Evolutionary conservation across 2,329 filamentous ascomycete genomes (phyloP).

Genomic region (Colletotrichum horii): DNA sequence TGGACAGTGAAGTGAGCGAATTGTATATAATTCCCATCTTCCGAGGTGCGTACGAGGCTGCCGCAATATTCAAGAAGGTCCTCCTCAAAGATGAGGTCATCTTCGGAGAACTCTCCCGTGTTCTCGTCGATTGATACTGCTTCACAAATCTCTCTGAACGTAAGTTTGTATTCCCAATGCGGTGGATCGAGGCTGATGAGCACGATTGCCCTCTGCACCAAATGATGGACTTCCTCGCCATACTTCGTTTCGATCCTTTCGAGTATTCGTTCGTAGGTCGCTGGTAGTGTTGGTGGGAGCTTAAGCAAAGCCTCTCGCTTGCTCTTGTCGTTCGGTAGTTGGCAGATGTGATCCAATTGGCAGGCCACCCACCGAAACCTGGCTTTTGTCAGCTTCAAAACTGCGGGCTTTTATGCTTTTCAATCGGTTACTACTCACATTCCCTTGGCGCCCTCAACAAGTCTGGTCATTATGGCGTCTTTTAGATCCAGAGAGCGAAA

Average conservation of each 20-base stretch:
- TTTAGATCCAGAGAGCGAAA: not conserved
- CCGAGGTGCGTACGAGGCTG: not conserved
- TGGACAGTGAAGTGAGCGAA: not conserved
- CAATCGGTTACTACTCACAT: not conserved
- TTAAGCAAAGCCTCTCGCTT: not conserved
- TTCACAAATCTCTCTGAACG: not conserved
- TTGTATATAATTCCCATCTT: not conserved
- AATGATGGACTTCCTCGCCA: not conserved
- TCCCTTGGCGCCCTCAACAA: not conserved
- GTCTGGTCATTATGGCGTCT: not conserved
- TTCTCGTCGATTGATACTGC: not conserved
- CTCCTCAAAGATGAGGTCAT: not conserved
- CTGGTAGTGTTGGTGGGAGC: not conserved
- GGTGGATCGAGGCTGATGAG: not conserved
- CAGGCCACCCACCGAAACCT: not conserved
- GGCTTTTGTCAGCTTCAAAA: not conserved
- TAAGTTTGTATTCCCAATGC: not conserved
- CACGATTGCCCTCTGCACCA: not conserved
- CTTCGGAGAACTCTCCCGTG: not conserved
- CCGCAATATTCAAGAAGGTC: not conserved
- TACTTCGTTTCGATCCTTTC: not conserved
- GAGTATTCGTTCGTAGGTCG: not conserved
- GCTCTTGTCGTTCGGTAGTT: not conserved
- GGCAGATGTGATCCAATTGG: not conserved
- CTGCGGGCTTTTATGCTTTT: no score